These are phyloP conservation scores for Spatholobus suberectus DNA, from an alignment of 306 rosid genomes.

Conservation along the genomic window DNA sequence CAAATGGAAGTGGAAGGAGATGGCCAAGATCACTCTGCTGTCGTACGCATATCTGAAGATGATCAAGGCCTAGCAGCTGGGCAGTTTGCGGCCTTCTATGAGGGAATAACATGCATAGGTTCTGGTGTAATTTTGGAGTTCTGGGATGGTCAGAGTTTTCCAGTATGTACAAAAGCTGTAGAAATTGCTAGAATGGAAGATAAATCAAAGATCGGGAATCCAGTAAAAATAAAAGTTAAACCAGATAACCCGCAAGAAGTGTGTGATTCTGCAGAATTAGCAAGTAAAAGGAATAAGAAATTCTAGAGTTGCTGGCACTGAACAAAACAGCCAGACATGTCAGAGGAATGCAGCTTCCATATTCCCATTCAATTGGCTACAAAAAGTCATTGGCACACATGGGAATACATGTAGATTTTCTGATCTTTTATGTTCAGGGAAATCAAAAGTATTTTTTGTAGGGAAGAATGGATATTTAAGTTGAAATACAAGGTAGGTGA, in stretches of 20 bases:
- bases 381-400: conserved; percentile 41
- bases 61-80: conserved; percentile 99
- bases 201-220: conserved; percentile 85
- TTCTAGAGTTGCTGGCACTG: conserved; percentile 39
- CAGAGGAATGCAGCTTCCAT: conserved; percentile 26
- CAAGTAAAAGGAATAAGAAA: conserved; percentile 31
- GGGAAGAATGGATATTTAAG: background rate
- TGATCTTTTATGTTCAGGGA: conserved; percentile 11
- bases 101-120: conserved; percentile 79
- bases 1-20: conserved; percentile 60
- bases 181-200: conserved; percentile 81
- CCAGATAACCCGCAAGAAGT: conserved; percentile 53
- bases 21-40: conserved; percentile 58
- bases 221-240: conserved; percentile 82
- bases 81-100: conserved; percentile 87
- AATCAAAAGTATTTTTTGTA: background rate
- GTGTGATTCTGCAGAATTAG: conserved; percentile 40
- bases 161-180: conserved; percentile 80
- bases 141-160: conserved; percentile 85
- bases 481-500: background rate
- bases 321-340: conserved; percentile 34
- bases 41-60: conserved; percentile 72
- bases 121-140: conserved; percentile 92
- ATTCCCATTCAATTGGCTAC: conserved; percentile 46
- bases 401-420: conserved; percentile 37